Evolutionary conservation across 768 basidiomycete genomes (phyloP).

Genomic region (Strobilomyces dryophilus): DNA sequence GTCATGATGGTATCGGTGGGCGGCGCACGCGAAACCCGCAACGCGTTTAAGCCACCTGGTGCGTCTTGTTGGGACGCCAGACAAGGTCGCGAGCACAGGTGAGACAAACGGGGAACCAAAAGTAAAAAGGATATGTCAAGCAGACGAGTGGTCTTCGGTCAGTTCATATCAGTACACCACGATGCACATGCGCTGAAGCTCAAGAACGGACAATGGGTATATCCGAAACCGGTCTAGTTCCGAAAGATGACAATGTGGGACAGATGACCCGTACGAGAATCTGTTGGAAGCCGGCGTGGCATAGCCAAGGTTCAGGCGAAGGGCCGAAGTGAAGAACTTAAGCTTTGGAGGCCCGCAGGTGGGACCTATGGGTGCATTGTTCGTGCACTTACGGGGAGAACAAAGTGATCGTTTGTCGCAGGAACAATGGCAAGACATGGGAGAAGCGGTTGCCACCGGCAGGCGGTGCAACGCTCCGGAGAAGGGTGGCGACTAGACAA

Average conservation of each 20-base stretch:
- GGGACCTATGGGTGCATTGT: not conserved
- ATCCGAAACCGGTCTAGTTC: constrained; percentile 37
- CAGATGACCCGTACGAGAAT: constrained; percentile 14
- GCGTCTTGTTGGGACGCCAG: constrained; percentile 29
- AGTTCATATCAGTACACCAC: constrained; percentile 19
- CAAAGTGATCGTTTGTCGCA: constrained; percentile 1
- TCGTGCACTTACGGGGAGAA: constrained; percentile 13
- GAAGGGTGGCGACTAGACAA: constrained; percentile 8
- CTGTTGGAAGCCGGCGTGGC: constrained; percentile 1
- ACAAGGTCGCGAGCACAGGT: constrained; percentile 33
- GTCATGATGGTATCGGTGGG: constrained; percentile 2
- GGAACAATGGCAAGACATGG: constrained; percentile 26
- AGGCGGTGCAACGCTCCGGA: constrained; percentile 3
- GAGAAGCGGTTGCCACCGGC: constrained; percentile 13
- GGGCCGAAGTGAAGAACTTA: constrained; percentile 14
- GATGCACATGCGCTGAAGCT: constrained; percentile 15
- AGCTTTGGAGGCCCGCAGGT: constrained; percentile 13
- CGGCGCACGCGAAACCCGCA: not conserved
- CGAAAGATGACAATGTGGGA: constrained; percentile 18
- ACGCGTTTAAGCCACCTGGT: constrained; percentile 10
- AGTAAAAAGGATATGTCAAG: constrained; percentile 15
- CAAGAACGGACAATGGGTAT: constrained; percentile 29
- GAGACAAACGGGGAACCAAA: constrained; percentile 20
- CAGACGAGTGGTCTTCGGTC: constrained; percentile 7
- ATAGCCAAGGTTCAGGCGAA: constrained; percentile 10